Evolutionary conservation across 768 basidiomycete species (phyloP).

Genomic region (Leccinum boreale): DNA sequence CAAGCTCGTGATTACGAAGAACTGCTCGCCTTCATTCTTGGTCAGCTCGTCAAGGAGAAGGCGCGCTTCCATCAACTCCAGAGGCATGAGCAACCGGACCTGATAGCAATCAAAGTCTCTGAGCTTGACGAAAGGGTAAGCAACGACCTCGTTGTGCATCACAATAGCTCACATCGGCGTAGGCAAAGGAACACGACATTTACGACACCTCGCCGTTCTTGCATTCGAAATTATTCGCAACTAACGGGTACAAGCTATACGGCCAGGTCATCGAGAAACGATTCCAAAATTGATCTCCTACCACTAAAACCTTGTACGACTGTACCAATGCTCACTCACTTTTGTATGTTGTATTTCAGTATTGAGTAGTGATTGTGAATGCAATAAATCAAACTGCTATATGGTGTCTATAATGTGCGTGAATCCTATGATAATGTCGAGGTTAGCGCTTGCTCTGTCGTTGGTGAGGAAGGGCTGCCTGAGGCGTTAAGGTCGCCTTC

Average conservation of each 20-base stretch:
- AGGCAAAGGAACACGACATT: conserved; percentile 98
- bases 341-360: conserved; percentile 17
- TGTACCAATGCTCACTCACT: conserved; percentile 4
- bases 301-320: conserved; percentile 2
- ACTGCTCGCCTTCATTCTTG: conserved; percentile 89
- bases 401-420: conserved; percentile 22
- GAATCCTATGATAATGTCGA: conserved; percentile 17
- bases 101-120: conserved; percentile 68
- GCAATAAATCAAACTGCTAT: conserved; percentile 26
- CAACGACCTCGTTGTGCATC: conserved; percentile 4
- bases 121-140: conserved; percentile 88
- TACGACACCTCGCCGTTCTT: conserved; percentile 88
- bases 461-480: conserved; percentile 7
- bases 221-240: conserved; percentile 73
- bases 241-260: conserved; percentile 84
- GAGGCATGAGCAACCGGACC: conserved; percentile 71
- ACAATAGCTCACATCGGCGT: conserved; percentile 11
- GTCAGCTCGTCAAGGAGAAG: conserved; percentile 89
- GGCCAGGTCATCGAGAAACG: conserved; percentile 69
- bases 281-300: conserved; percentile 43
- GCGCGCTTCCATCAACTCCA: conserved; percentile 81
- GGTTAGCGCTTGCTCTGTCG: conserved; percentile 6
- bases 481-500: conserved; percentile 3
- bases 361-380: conserved; percentile 31
- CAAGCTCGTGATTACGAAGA: conserved; percentile 97